Base-by-base conservation (phyloP, 1,139 yeast species). In the Meyerozyma elateridarum region DNA sequence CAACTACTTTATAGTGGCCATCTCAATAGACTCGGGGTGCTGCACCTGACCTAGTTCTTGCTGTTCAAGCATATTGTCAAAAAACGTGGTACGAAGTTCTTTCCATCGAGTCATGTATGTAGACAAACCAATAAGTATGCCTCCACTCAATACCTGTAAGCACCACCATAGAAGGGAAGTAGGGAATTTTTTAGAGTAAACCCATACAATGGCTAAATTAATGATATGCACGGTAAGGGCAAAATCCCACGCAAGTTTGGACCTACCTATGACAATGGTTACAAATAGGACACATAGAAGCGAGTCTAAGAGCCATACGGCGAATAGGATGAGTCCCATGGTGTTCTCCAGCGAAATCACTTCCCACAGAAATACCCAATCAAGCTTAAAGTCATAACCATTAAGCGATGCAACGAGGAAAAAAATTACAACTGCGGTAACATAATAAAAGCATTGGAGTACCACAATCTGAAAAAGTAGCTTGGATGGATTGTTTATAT, bases 171-270 rank as follows among this genome's bases (percentile, higher is more conserved):
- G 65, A 7, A 79, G 45, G 24, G 80, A 75, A 7, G 66, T 59
- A 0, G 97, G 97, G 42, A 89, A 73, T 25, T 68, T 63, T 1
- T 79, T 74, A 5, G 83, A 67, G 42, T 75, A 79, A 1, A 73
- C 40, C 79, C 88, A 79, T 0, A 79, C 85, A 5, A 85, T 78
- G 3, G 79, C 35, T 24, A 89, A 58, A 56, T 89, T 83, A 33
- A 91, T 73, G 12, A 85, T 78, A 55, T 91, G 96, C 11, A 91
- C 68, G 0, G 98, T 89, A 20, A 91, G 52, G 8, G 95, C 96
- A 61, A 89, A 91, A 56, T 91, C 98, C 84, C 96, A 83, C 0
- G 96, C 97, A 36, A 91, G 63, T 55, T 89, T 91, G 25, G 95
- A 83, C 38, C 97, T 66, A 0, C 97, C 96, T 12, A 91, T 95